Evolutionary conservation across 129 eudicot species (phyloP).

Genomic region (Tanacetum coccineum): DNA sequence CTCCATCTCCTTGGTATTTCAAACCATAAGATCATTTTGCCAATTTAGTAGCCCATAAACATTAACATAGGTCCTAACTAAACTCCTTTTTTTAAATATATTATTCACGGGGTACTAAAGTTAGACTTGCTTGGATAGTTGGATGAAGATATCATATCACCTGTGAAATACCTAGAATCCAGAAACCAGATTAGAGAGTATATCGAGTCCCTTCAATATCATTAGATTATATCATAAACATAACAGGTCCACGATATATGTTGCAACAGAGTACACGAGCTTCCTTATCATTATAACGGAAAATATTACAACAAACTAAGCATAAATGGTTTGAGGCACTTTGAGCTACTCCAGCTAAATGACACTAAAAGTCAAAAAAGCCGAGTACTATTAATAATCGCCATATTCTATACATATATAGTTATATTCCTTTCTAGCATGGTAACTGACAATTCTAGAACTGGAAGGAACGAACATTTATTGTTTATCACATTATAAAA

Average conservation of each 20-base stretch:
- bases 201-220: not conserved
- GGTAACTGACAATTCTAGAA: no score
- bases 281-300: no score
- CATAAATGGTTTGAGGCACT: no score
- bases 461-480: no score
- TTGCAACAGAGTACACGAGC: no score
- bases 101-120: constrained; percentile 7
- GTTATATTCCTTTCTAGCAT: no score
- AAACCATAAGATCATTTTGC: constrained; percentile 49
- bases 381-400: no score
- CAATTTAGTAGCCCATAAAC: constrained; percentile 40
- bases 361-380: no score
- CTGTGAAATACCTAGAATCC: constrained; percentile 19
- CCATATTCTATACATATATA: no score
- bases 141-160: constrained; percentile 16
- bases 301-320: no score
- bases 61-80: constrained; percentile 13
- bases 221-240: not conserved
- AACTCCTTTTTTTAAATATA: constrained; percentile 20
- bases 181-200: not conserved
- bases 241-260: not conserved
- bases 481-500: no score
- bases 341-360: no score
- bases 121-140: constrained; percentile 21
- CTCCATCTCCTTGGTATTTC: constrained; percentile 52